A percentile compares a stretch with the other conserved stretches of the same genome.
Conservation (phyloP, 176 grass and related monocot genomes). For the Musa schizocarpa region DNA sequence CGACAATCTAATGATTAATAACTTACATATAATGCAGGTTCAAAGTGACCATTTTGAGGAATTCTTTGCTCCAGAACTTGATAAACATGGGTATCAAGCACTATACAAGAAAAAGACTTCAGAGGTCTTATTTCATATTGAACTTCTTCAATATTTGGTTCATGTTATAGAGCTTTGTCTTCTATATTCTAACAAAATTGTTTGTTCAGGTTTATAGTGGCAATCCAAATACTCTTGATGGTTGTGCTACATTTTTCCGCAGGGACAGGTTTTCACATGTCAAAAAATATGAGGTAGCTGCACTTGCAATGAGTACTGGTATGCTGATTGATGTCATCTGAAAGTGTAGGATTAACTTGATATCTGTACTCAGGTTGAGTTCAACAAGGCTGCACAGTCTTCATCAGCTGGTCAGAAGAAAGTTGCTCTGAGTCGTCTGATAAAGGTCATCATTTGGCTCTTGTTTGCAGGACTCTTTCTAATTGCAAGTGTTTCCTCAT, state of each 20-base stretch:
- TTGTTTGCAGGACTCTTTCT: neutral
- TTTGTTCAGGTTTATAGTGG: constrained; percentile 58
- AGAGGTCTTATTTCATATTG: constrained; percentile 38
- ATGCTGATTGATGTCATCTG: neutral
- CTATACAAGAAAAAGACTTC: constrained; percentile 98
- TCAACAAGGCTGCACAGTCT: constrained; percentile 99
- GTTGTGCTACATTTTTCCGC: constrained; percentile 98
- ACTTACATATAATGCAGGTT: constrained; percentile 44
- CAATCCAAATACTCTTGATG: constrained; percentile 67
- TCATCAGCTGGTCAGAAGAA: constrained; percentile 83
- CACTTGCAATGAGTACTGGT: neutral
- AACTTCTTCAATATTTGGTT: constrained; percentile 3
- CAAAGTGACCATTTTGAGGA: constrained; percentile 90
- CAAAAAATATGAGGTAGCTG: constrained; percentile 92
- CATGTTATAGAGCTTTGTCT: constrained; percentile 2
- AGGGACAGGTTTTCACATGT: constrained; percentile 95
- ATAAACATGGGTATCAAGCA: constrained; percentile 97
- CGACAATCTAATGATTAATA: neutral
- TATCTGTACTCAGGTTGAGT: constrained; percentile 59
- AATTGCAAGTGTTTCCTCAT: neutral
- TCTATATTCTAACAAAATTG: constrained; percentile 1
- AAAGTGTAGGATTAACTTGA: neutral
- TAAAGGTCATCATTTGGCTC: constrained; percentile 37
- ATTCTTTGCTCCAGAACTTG: constrained; percentile 93
- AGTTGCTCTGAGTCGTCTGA: constrained; percentile 74